Evolutionary conservation across 208 protist genomes (phyloP).

Genomic region (Leptomonas seymouri): DNA sequence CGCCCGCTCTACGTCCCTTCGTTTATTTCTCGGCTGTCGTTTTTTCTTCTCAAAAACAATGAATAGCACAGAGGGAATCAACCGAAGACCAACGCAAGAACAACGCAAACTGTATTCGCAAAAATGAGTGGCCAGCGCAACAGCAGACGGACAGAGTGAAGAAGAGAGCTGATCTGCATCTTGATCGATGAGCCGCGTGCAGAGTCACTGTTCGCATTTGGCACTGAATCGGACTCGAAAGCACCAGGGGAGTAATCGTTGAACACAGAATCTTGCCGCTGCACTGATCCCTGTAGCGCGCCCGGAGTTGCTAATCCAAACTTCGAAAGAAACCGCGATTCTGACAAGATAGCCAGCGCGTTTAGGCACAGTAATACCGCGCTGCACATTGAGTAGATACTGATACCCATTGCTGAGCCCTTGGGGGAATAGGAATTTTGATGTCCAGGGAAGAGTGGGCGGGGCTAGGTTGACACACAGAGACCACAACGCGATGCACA

Average conservation of each 20-base stretch:
- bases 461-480: too few relatives aligned
- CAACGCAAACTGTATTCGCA: slow-evolving; percentile 66
- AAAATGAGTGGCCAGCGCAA: slow-evolving; percentile 85
- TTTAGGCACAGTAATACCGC: slow-evolving; percentile 72
- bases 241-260: slow-evolving; percentile 21
- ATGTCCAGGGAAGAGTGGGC: slow-evolving; percentile 1
- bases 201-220: slow-evolving; percentile 1
- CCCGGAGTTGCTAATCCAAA: slow-evolving; percentile 62
- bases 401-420: slow-evolving; percentile 67
- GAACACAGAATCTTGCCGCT: slow-evolving; percentile 22
- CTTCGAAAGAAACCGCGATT: slow-evolving; percentile 78
- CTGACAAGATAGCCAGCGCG: slow-evolving; percentile 83
- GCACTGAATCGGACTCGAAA: slow-evolving; percentile 23
- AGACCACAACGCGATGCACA: too few relatives aligned
- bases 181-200: slow-evolving; percentile 27
- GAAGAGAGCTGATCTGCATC: slow-evolving; percentile 53
- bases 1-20: too few relatives aligned
- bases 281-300: slow-evolving; percentile 13
- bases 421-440: background rate
- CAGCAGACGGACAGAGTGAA: slow-evolving; percentile 78
- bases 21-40: too few relatives aligned
- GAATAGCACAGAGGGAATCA: slow-evolving; percentile 26
- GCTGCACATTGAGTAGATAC: slow-evolving; percentile 59
- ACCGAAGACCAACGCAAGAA: slow-evolving; percentile 70
- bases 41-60: slow-evolving; percentile 2